Evolutionary conservation across 768 basidiomycete species (phyloP).

Genomic region (Kwoniella dendrophila): DNA sequence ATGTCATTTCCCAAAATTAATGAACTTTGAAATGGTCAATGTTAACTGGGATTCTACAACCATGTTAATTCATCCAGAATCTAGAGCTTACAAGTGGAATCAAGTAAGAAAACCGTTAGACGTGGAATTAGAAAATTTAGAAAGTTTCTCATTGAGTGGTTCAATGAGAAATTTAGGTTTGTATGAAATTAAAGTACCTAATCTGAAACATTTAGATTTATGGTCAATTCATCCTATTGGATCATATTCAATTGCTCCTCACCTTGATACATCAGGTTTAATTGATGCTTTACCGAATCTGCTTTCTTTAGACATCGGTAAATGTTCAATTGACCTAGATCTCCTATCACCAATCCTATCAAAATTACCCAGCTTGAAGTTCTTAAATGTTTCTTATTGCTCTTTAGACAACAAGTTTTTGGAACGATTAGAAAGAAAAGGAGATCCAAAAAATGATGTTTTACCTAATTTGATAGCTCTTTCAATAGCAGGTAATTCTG

Average conservation of each 20-base stretch:
- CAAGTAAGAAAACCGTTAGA: neutral
- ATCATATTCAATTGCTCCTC: neutral
- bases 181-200: slow-evolving; percentile 5
- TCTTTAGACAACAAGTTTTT: slow-evolving; percentile 31
- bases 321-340: slow-evolving; percentile 8
- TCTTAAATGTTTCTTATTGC: slow-evolving; percentile 39
- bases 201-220: slow-evolving; percentile 13
- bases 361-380: slow-evolving; percentile 24
- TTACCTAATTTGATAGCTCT: slow-evolving; percentile 19
- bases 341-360: slow-evolving; percentile 15
- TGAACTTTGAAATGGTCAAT: slow-evolving; percentile 6
- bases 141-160: slow-evolving; percentile 4
- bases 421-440: slow-evolving; percentile 16
- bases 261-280: slow-evolving; percentile 19
- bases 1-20: neutral
- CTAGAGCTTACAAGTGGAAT: neutral
- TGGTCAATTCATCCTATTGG: slow-evolving; percentile 4
- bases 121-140: neutral
- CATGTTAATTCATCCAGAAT: neutral
- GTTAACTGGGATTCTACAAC: neutral
- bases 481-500: slow-evolving; percentile 23
- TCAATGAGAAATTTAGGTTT: slow-evolving; percentile 4
- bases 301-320: slow-evolving; percentile 30
- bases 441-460: slow-evolving; percentile 2
- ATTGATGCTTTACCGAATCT: slow-evolving; percentile 24